Evolutionary conservation across 2,329 filamentous ascomycete species (phyloP).

Genomic region (Chaetomium strumarium): DNA sequence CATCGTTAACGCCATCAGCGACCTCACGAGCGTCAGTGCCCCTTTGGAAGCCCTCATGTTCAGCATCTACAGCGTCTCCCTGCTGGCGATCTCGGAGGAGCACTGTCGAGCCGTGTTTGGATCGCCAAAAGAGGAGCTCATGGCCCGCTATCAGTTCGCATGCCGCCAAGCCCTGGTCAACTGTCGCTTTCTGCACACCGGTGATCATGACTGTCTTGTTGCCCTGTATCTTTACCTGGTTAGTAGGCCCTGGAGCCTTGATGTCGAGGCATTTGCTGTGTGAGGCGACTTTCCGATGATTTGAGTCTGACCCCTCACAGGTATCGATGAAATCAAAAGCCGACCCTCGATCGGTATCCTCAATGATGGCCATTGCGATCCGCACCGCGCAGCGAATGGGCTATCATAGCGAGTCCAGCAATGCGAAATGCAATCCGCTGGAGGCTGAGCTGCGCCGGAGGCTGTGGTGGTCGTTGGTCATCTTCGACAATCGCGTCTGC

Average conservation of each 20-base stretch:
- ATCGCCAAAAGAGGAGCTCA: conserved; percentile 35
- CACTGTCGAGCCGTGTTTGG: conserved; percentile 40
- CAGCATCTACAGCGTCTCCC: conserved; percentile 41
- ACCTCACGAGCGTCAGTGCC: conserved; percentile 35
- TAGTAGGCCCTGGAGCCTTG: conserved; percentile 15
- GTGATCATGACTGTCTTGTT: conserved; percentile 48
- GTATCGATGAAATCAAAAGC: conserved; percentile 38
- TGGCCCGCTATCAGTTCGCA: conserved; percentile 40
- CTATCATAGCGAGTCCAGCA: conserved; percentile 42
- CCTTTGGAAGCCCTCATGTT: conserved; percentile 52
- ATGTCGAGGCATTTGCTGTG: neutral
- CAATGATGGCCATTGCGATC: conserved; percentile 47
- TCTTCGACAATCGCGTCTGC: conserved; percentile 51
- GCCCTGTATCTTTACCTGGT: conserved; percentile 54
- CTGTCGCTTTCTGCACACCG: conserved; percentile 43
- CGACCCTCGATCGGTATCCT: conserved; percentile 46
- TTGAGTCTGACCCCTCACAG: conserved; percentile 29
- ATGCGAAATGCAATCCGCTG: conserved; percentile 29
- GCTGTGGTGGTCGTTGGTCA: conserved; percentile 55
- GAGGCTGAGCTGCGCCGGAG: conserved; percentile 56
- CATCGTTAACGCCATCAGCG: conserved; percentile 44
- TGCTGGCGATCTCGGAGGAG: conserved; percentile 37
- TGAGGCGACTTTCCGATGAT: neutral
- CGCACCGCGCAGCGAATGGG: conserved; percentile 54
- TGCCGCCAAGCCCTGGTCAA: conserved; percentile 50